These are phyloP conservation scores for Amanita polypyramis DNA, from an alignment of 768 basidiomycete species.

Conservation along the genomic window DNA sequence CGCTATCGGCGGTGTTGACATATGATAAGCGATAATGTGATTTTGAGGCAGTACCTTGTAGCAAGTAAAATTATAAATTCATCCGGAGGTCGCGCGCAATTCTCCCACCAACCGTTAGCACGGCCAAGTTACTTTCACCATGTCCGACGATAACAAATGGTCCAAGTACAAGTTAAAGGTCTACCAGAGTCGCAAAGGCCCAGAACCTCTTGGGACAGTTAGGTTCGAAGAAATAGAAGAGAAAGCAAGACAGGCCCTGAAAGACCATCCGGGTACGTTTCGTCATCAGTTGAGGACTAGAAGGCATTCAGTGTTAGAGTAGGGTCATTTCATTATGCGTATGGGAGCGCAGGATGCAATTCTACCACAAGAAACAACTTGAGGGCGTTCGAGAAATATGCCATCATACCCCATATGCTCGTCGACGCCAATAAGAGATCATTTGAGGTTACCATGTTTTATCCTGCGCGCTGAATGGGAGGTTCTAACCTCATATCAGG, in stretches of 20 bases:
- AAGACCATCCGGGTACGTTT: constrained; percentile 40
- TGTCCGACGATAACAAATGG: constrained; percentile 22
- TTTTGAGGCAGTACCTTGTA: no score
- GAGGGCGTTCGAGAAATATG: constrained; percentile 52
- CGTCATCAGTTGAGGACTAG: neutral
- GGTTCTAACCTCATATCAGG: constrained; percentile 32
- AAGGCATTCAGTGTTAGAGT: neutral
- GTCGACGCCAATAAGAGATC: constrained; percentile 42
- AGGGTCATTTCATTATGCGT: constrained; percentile 70
- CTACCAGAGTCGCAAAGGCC: constrained; percentile 27
- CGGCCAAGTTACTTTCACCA: neutral
- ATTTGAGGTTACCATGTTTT: constrained; percentile 71
- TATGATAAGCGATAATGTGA: no score
- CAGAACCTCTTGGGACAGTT: constrained; percentile 49
- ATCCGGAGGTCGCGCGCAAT: no score
- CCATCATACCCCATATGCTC: constrained; percentile 77
- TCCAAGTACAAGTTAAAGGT: constrained; percentile 27
- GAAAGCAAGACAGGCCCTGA: constrained; percentile 54
- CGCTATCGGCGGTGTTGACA: no score
- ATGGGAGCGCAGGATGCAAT: constrained; percentile 65
- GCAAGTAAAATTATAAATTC: no score
- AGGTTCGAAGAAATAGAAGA: constrained; percentile 51
- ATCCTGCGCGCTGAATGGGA: constrained; percentile 17
- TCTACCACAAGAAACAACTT: constrained; percentile 61
- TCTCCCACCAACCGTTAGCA: neutral